These are phyloP conservation scores for Apophysomyces trapeziformis DNA, from an alignment of 371 early-diverging fungal genomes.

Conservation along the genomic window DNA sequence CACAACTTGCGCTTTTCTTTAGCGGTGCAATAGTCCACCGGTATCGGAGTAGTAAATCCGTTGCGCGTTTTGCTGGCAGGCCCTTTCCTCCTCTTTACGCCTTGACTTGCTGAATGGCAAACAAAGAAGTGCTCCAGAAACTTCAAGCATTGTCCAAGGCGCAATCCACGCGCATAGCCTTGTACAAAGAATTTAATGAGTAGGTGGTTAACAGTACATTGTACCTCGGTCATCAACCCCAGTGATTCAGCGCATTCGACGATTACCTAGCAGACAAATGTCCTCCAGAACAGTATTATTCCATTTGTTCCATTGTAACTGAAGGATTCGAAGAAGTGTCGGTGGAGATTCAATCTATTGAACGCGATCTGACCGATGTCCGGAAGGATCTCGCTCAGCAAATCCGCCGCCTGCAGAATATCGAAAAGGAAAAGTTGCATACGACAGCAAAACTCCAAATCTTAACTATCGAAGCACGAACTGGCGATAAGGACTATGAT, in stretches of 20 bases:
- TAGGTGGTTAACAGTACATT: slow-evolving; percentile 14
- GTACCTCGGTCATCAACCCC: background rate
- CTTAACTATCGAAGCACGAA: slow-evolving; percentile 37
- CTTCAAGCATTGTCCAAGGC: slow-evolving; percentile 39
- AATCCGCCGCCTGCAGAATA: slow-evolving; percentile 39
- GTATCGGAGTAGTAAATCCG: background rate
- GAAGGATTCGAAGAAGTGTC: slow-evolving; percentile 56
- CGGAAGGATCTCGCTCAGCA: slow-evolving; percentile 31
- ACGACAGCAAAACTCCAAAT: slow-evolving; percentile 47
- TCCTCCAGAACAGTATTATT: slow-evolving; percentile 47
- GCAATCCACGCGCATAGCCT: slow-evolving; percentile 41
- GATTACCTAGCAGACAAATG: slow-evolving; percentile 44
- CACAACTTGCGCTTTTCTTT: too few relatives aligned
- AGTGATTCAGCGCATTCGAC: slow-evolving; percentile 42
- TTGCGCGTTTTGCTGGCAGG: background rate
- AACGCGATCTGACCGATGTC: slow-evolving; percentile 24
- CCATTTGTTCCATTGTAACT: slow-evolving; percentile 49
- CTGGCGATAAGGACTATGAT: slow-evolving; percentile 48
- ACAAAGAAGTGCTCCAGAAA: background rate
- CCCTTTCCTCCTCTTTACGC: background rate
- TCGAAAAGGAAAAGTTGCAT: slow-evolving; percentile 45
- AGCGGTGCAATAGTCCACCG: too few relatives aligned
- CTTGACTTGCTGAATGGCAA: background rate
- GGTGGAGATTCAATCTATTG: slow-evolving; percentile 39
- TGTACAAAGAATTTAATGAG: slow-evolving; percentile 53